Evolutionary conservation across 73 alveolate species (phyloP), one percentile per base, ranked within the genome.

Genomic region (Uronychia binucleata): DNA sequence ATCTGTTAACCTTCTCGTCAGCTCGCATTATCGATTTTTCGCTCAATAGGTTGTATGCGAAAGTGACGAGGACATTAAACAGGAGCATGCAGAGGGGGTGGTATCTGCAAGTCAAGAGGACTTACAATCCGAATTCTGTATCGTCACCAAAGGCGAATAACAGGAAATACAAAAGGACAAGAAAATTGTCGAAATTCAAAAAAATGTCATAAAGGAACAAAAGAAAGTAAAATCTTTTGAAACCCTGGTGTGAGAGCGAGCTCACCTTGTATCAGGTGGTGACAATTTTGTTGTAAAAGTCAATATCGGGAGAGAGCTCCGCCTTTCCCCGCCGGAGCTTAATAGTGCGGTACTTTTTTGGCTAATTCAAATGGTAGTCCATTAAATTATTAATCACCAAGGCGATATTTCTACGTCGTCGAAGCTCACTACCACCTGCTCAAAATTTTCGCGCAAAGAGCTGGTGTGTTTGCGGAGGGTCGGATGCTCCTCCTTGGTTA

Each of bases 1-100:
- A 77, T 27, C 32, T 78, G 59, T 85, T 90, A 0, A 90, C 85
- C 28, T 25, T 58, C 32, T 74, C 26, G 77, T 87, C 88, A 1
- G 87, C 67, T 46, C 19, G 67, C 19, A 11, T 5, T 11, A 11
- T 46, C 19, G 5, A 11, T 19, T 19, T 46, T 46, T 46, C 67
- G 19, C 19, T 46, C n/a, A 11, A 46, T 11, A 46, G 5, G 67
- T 46, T 46, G 67, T 46, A 46, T 5, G 19, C 5, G n/a, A 5
- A 5, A 46, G 67, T 46, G n/a, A 46, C 67, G 19, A 46, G 67
- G 67, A 46, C 67, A 19, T 46, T 46, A 46, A 46, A 46, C 5
- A 46, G 67, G 19, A 46, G 67, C n/a, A 46, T 46, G n/a, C 5
- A 11, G n/a, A 46, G 19, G 19, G 67, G 67, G 19, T 46, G 67